These are phyloP conservation scores for Hanseniaspora clermontiae DNA, from an alignment of 805 yeast genomes.

Conservation along the genomic window DNA sequence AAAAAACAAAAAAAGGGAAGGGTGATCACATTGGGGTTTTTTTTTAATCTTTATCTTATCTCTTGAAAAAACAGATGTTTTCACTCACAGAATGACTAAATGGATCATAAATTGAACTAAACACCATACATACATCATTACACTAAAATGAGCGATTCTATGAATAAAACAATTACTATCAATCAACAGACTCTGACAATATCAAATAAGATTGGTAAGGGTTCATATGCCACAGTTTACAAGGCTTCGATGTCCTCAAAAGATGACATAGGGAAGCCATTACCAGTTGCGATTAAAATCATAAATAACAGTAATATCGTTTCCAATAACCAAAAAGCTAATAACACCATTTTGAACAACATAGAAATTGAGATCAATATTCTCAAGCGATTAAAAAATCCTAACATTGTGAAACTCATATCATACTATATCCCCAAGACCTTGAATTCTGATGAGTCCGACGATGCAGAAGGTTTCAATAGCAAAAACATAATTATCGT, in stretches of 20 bases:
- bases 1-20: too few relatives aligned
- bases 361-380: constrained; percentile 86
- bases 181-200: constrained; percentile 10
- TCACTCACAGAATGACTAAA: too few relatives aligned
- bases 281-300: constrained; percentile 4
- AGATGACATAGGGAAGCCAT: not conserved
- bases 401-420: constrained; percentile 77
- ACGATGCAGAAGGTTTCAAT: constrained; percentile 29
- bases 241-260: constrained; percentile 39
- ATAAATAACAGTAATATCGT: constrained; percentile 24
- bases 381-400: constrained; percentile 75
- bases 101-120: too few relatives aligned
- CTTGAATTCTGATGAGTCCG: constrained; percentile 43
- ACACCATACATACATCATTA: not conserved
- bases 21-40: not conserved
- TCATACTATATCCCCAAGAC: constrained; percentile 38
- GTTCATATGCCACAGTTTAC: constrained; percentile 91
- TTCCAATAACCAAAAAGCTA: constrained; percentile 63
- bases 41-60: not conserved
- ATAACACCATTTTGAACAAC: constrained; percentile 75
- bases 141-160: not conserved
- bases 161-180: not conserved
- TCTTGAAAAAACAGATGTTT: too few relatives aligned
- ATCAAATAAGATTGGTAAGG: constrained; percentile 70
- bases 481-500: constrained; percentile 51